These are phyloP conservation scores for Pseudogymnoascus sp. DNA, from an alignment of 2,329 filamentous ascomycete genomes.

Conservation along the genomic window DNA sequence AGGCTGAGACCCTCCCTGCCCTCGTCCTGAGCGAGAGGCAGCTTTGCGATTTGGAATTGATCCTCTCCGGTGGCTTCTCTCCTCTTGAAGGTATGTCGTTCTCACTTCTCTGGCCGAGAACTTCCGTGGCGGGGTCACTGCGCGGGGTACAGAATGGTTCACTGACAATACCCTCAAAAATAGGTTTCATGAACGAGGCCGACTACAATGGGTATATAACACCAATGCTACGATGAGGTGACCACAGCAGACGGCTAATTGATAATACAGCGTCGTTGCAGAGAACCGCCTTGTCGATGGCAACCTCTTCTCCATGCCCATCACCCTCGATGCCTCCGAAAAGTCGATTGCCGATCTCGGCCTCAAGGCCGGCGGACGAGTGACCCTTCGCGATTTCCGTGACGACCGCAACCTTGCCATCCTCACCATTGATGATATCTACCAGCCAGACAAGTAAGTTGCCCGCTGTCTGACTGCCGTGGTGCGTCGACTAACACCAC, in stretches of 20 bases:
- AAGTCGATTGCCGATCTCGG: constrained; percentile 64
- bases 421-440: constrained; percentile 89
- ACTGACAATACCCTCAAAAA: constrained; percentile 9
- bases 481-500: constrained; percentile 17
- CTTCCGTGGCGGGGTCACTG: background rate
- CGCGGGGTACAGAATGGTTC: background rate
- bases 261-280: constrained; percentile 64
- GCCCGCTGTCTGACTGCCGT: background rate
- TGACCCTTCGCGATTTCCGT: constrained; percentile 89
- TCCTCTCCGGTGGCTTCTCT: constrained; percentile 96
- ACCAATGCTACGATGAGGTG: background rate
- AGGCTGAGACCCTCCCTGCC: constrained; percentile 80
- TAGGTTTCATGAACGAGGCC: constrained; percentile 94
- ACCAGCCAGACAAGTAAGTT: constrained; percentile 85
- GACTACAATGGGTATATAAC: constrained; percentile 80
- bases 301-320: constrained; percentile 92
- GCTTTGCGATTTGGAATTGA: constrained; percentile 93
- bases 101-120: constrained; percentile 8
- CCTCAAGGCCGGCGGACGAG: constrained; percentile 69
- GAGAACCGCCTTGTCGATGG: constrained; percentile 81
- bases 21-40: constrained; percentile 85
- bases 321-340: constrained; percentile 79
- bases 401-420: constrained; percentile 96
- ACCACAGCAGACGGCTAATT: background rate
- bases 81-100: constrained; percentile 75